Percentiles rank a stretch among this genome's conserved stretches.
phyloP scores from a whole-genome alignment of 1,284 basidiomycete species.

The Pseudozyma thailandica region DNA sequence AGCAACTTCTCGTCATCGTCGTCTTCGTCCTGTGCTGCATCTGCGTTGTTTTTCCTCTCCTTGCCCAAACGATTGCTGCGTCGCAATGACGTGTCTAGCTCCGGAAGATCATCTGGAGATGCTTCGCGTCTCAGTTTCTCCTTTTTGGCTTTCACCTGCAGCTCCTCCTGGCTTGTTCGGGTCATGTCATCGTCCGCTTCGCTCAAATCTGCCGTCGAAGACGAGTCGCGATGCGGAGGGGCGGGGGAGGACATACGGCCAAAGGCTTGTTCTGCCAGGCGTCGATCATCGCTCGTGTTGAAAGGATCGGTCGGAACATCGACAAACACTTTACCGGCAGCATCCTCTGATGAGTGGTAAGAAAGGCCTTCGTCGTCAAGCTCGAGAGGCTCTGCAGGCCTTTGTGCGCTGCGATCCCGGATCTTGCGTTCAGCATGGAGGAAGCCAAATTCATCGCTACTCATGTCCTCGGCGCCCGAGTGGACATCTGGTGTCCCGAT shows the following conservation, averaged over 20 bases:
- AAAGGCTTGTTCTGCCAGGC: slow-evolving; percentile 31
- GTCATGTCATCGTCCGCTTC: not conserved
- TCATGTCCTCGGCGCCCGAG: not conserved
- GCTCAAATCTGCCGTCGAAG: not conserved
- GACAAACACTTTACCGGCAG: not conserved
- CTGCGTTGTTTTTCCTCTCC: slow-evolving; percentile 7
- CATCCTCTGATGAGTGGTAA: no score
- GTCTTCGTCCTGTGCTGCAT: not conserved
- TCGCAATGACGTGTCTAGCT: not conserved
- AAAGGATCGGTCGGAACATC: slow-evolving; percentile 15
- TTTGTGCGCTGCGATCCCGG: slow-evolving; percentile 4
- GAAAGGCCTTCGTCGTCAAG: not conserved
- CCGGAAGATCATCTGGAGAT: not conserved
- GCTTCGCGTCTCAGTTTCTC: not conserved
- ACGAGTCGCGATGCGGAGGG: not conserved
- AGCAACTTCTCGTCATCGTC: not conserved
- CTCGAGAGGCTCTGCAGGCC: not conserved
- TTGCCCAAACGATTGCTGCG: slow-evolving; percentile 9
- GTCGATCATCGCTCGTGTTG: slow-evolving; percentile 29
- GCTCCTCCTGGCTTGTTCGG: not conserved
- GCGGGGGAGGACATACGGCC: slow-evolving; percentile 31
- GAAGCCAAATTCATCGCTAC: slow-evolving; percentile 38
- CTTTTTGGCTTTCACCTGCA: not conserved
- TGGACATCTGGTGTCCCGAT: not conserved
- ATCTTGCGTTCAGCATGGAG: slow-evolving; percentile 19